Evolutionary conservation across 1,284 basidiomycete genomes (phyloP), one percentile per base, ranked within the genome.

Genomic region (Singerocomus inundabilis): DNA sequence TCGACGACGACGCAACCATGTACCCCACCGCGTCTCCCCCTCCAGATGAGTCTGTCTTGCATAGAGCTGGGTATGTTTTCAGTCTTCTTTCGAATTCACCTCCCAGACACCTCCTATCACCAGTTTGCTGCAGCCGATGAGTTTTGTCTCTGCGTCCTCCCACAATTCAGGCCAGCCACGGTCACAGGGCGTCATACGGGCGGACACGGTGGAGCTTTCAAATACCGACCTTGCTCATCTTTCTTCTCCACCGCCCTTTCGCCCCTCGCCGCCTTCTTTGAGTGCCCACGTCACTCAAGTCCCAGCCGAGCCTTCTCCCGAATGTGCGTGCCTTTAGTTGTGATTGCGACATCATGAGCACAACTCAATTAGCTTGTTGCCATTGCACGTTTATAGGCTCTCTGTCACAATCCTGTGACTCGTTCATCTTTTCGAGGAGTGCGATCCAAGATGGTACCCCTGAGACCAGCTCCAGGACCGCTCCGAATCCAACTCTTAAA

Each of bases 181-280:
- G 56, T 78, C 80, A 0, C 81, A 80, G 52, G 75, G 76, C 54
- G 72, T 75, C 38, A 88, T 89, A 52, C 79, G 86, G n/a, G 72
- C 80, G 28, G 76, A 70, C 57, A 88, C 86, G 0, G 75, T 88
- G 61, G 72, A 81, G 51, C 73, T 89, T 4, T 85, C 85, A 8
- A 75, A 72, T 53, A 74, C 60, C 1, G 9, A 46, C 31, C 43
- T 63, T 5, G 50, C 45, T 4, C 34, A 31, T 29, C 21, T 44
- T 10, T 13, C 46, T 31, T 46, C 54, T 33, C 13, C 51, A 5
- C n/a, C 48, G 33, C 45, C 41, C 13, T 40, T 44, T 37, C 32
- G 31, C 15, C 35, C 10, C n/a, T n/a, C 29, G 9, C 37, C 36
- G 15, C 28, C 48, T 47, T 59, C 56, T 40, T n/a, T 49, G 24